Evolutionary conservation across 2,329 filamentous ascomycete genomes (phyloP).

Genomic region (Paecilomyces formosus): DNA sequence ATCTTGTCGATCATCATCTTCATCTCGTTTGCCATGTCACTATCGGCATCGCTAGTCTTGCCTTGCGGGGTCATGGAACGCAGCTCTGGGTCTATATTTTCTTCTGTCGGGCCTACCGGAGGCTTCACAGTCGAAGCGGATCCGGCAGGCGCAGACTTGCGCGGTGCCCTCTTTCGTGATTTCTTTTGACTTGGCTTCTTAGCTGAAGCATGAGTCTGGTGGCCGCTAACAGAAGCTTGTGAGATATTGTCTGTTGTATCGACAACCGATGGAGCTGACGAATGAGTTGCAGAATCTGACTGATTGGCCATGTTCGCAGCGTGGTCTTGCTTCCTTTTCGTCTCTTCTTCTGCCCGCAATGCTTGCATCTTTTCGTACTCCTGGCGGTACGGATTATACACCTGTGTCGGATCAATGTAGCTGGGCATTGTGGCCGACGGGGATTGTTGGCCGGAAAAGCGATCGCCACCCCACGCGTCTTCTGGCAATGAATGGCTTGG

Average conservation of each 20-base stretch:
- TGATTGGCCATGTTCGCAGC: conserved; percentile 1
- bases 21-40: conserved; percentile 44
- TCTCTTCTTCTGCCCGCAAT: conserved; percentile 19
- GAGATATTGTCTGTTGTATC: not conserved
- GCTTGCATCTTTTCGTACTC: conserved; percentile 36
- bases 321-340: conserved; percentile 19
- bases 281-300: not conserved
- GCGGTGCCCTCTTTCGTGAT: conserved; percentile 4
- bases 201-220: not conserved
- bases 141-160: not conserved
- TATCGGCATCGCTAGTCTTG: not conserved
- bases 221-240: not conserved
- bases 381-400: conserved; percentile 48
- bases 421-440: conserved; percentile 20
- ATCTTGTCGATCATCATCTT: conserved; percentile 51
- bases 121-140: not conserved
- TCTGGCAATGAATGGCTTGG: conserved; percentile 3
- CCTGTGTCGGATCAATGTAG: conserved; percentile 47
- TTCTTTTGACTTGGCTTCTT: conserved; percentile 3
- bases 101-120: not conserved
- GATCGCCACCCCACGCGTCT: conserved; percentile 1
- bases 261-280: not conserved
- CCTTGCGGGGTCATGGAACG: not conserved
- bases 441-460: conserved; percentile 1
- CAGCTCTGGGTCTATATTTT: not conserved